Evolutionary conservation across 2,329 filamentous ascomycete genomes (phyloP), one percentile per base, ranked within the genome.

Genomic region (Fusarium camptoceras): DNA sequence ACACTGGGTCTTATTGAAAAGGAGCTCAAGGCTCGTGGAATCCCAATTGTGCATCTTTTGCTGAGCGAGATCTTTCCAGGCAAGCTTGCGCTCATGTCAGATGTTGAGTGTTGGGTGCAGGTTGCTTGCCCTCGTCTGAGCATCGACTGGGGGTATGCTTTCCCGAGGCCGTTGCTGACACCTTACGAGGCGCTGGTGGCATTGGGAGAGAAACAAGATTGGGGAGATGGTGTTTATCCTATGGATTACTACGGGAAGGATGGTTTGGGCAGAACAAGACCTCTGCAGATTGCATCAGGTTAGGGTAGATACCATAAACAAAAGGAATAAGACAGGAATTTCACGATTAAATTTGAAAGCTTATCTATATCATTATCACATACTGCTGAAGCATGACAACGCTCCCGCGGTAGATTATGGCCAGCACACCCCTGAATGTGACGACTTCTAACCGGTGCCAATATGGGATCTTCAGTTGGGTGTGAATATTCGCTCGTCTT

Each of bases 91-190:
- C 90, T 96, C 84, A 98, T 99, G 94, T 82, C 83, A 30, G 95
- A 98, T 76, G 93, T 99, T 4, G 95, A 98, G 77, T 97, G 94
- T 75, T 99, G 96, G 96, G 95, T 99, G 41, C 96, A 99, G 81
- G 94, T 99, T 53, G 96, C 96, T 8, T 99, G 96, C 81, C 96
- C 96, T n/a, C 85, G 96, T 51, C 78, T 99, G 78, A 98, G 95
- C 79, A 99, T 99, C 73, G 96, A 99, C 81, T 99, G 96, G 96
- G 96, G 96, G 0, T 98, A 98, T 82, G 96, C 96, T 1, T 99
- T 99, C 77, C 88, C 94, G 2, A 83, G 93, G 48, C 96, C 96
- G 49, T 79, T 99, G 62, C 81, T 99, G 77, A 98, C 95, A 55
- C 95, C 96, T 3, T 98, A 99, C 74, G 96, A 99, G 82, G 96